Conservation (phyloP, 1,284 basidiomycete genomes). For the Inonotus hispidus region DNA sequence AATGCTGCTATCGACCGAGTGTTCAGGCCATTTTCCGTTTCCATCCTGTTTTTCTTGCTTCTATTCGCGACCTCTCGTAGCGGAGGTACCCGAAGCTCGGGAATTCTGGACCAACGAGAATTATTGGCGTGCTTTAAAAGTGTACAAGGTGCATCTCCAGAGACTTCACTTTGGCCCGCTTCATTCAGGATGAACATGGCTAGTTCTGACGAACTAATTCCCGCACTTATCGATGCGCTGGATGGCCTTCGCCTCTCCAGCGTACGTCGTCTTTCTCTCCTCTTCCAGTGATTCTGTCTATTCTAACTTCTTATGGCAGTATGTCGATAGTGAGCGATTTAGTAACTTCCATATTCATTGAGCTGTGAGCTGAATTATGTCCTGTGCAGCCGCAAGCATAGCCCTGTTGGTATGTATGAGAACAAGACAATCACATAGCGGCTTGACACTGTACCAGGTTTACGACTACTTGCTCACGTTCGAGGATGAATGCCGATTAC, state of each 20-base stretch:
- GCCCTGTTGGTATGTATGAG: not conserved
- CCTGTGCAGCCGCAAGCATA: not conserved
- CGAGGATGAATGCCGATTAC: not conserved
- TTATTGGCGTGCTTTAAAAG: no score
- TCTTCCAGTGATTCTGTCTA: not conserved
- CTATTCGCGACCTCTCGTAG: not conserved
- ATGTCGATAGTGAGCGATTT: not conserved
- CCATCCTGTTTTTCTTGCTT: not conserved
- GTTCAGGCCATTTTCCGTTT: no score
- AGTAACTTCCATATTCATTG: not conserved
- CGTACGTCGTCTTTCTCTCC: not conserved
- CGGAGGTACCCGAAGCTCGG: no score
- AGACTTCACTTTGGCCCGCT: not conserved
- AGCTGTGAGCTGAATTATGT: not conserved
- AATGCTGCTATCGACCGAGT: no score
- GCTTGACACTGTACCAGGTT: not conserved
- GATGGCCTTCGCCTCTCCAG: not conserved
- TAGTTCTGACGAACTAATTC: not conserved
- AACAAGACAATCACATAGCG: not conserved
- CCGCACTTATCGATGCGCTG: not conserved
- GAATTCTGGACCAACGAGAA: no score
- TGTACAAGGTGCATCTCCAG: not conserved
- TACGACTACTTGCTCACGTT: constrained; percentile 9
- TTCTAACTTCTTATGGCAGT: not conserved
- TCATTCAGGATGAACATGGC: not conserved